These are phyloP conservation scores for Tilletiaria anomala DNA, from an alignment of 1,284 basidiomycete genomes.

Conservation along the genomic window DNA sequence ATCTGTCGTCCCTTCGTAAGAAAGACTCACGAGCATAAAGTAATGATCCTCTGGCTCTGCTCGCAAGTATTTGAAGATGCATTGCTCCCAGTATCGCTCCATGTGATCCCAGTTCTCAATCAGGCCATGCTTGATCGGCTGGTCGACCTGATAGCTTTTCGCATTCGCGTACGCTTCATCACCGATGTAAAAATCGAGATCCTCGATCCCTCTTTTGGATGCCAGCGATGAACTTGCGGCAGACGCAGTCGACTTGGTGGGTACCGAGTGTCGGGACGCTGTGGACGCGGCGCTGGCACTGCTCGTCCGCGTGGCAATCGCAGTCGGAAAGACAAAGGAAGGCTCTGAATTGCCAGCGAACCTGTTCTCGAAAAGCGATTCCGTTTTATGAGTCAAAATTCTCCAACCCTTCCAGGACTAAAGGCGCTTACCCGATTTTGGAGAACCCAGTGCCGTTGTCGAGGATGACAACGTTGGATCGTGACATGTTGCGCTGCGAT, in stretches of 20 bases:
- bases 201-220: slow-evolving; percentile 92
- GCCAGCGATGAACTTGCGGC: slow-evolving; percentile 49
- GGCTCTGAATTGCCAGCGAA: slow-evolving; percentile 98
- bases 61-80: slow-evolving; percentile 97
- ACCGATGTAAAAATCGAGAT: slow-evolving; percentile 98
- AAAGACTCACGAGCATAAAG: slow-evolving; percentile 68
- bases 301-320: slow-evolving; percentile 34
- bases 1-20: too few relatives aligned
- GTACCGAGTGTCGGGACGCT: slow-evolving; percentile 54
- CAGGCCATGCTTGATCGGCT: slow-evolving; percentile 93
- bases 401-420: too few relatives aligned
- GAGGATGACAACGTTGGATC: too few relatives aligned
- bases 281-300: slow-evolving; percentile 6
- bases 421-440: too few relatives aligned
- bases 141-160: slow-evolving; percentile 80
- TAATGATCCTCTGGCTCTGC: slow-evolving; percentile 99
- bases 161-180: slow-evolving; percentile 91
- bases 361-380: too few relatives aligned
- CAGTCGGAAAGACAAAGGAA: slow-evolving; percentile 52
- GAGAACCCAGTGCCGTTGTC: too few relatives aligned
- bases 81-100: slow-evolving; percentile 99
- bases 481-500: too few relatives aligned
- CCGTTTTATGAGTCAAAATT: too few relatives aligned
- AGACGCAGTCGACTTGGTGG: slow-evolving; percentile 55
- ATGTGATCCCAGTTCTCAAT: slow-evolving; percentile 99